phyloP scores from a whole-genome alignment of 345 rosid genomes.

The Cardamine chenopodiifolia region DNA sequence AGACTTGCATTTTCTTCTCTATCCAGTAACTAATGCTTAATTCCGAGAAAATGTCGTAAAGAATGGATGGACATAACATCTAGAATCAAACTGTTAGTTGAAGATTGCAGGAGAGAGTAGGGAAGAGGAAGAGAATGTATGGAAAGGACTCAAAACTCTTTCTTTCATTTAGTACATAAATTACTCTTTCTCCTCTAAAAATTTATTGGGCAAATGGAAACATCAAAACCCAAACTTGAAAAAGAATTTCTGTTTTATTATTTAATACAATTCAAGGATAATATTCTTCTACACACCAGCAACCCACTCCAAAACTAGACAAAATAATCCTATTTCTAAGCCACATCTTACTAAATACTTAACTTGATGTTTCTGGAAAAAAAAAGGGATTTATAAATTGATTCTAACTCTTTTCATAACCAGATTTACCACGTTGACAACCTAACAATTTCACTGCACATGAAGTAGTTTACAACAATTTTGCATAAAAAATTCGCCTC shows the following conservation, averaged over 20 bases:
- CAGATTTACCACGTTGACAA: slow-evolving; percentile 24
- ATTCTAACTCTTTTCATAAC: slow-evolving; percentile 10
- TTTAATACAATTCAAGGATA: neutral
- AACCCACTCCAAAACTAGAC: slow-evolving; percentile 21
- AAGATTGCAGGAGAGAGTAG: too few relatives aligned
- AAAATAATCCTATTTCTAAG: slow-evolving; percentile 25
- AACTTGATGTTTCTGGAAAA: slow-evolving; percentile 11
- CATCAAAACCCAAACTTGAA: slow-evolving; percentile 27
- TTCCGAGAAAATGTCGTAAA: too few relatives aligned
- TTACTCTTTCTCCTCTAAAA: neutral
- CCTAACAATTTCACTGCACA: slow-evolving; percentile 1
- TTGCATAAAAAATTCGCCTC: too few relatives aligned
- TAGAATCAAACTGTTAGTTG: too few relatives aligned
- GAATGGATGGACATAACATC: too few relatives aligned
- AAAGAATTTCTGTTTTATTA: neutral
- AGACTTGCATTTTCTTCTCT: too few relatives aligned
- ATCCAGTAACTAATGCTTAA: too few relatives aligned
- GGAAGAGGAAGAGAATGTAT: too few relatives aligned
- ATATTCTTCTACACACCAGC: slow-evolving; percentile 2
- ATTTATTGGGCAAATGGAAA: slow-evolving; percentile 7
- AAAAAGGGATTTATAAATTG: neutral
- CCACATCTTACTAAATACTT: slow-evolving; percentile 30
- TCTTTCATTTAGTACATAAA: too few relatives aligned
- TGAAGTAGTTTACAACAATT: too few relatives aligned
- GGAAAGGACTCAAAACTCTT: too few relatives aligned